Percentiles rank a stretch among this genome's conserved stretches.
These are phyloP conservation scores for Diaporthe eres DNA, from an alignment of 2,329 filamentous ascomycete genomes.

Conservation along the genomic window DNA sequence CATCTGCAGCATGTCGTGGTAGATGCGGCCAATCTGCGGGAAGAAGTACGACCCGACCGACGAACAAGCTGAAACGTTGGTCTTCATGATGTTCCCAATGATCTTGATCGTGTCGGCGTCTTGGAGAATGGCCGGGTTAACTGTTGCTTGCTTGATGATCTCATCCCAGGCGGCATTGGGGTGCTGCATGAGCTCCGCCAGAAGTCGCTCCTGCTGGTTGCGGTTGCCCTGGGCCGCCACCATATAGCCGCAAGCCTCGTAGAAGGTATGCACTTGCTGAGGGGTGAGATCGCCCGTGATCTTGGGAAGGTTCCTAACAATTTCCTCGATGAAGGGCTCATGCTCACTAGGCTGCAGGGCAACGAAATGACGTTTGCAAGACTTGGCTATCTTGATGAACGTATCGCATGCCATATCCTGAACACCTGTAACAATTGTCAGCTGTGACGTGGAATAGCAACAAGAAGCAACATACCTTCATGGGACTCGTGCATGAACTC, in stretches of 20 bases:
- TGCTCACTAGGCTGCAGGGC: slow-evolving; percentile 93
- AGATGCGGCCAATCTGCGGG: slow-evolving; percentile 96
- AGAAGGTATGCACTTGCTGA: slow-evolving; percentile 98
- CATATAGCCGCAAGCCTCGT: slow-evolving; percentile 99
- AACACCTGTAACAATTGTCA: slow-evolving; percentile 72
- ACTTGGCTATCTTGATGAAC: slow-evolving; percentile 99
- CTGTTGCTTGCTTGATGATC: slow-evolving; percentile 90
- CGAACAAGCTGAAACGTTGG: slow-evolving; percentile 97
- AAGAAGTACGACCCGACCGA: slow-evolving; percentile 98
- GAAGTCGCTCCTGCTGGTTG: slow-evolving; percentile 90
- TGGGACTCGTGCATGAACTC: slow-evolving; percentile 99
- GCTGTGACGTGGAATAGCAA: slow-evolving; percentile 27
- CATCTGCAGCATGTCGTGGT: slow-evolving; percentile 99
- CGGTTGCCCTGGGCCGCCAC: slow-evolving; percentile 98
- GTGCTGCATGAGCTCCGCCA: slow-evolving; percentile 91
- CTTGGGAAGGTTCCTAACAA: slow-evolving; percentile 93
- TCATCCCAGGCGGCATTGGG: slow-evolving; percentile 96
- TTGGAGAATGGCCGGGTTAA: slow-evolving; percentile 88
- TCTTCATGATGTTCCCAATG: slow-evolving; percentile 99
- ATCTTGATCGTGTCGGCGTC: slow-evolving; percentile 97
- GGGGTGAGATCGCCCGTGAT: slow-evolving; percentile 96
- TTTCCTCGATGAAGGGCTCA: slow-evolving; percentile 98
- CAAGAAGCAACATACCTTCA: slow-evolving; percentile 74
- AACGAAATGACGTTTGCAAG: slow-evolving; percentile 97
- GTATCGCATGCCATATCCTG: slow-evolving; percentile 99